A percentile compares a stretch with the other conserved stretches of the same genome.
Conservation (phyloP, 2,329 filamentous ascomycete genomes). For the Leptosphaerulina australis region DNA sequence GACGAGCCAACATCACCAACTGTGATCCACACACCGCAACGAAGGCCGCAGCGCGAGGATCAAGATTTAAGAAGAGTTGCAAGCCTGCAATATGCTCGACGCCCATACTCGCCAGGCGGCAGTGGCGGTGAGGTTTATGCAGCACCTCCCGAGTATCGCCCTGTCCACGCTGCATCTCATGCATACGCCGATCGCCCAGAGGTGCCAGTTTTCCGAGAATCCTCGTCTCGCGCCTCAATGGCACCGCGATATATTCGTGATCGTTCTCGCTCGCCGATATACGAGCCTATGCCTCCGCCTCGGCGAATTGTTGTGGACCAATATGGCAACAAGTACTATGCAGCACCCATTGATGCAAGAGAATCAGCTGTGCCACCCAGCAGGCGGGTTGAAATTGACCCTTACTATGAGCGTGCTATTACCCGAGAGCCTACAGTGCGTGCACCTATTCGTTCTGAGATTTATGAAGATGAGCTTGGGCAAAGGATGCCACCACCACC, state of each 20-base stretch:
- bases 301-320: slow-evolving; percentile 80
- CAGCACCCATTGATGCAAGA: slow-evolving; percentile 56
- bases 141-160: slow-evolving; percentile 43
- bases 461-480: slow-evolving; percentile 49
- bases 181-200: slow-evolving; percentile 50
- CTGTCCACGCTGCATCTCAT: slow-evolving; percentile 51
- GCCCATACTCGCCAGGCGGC: slow-evolving; percentile 49
- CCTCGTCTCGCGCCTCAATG: slow-evolving; percentile 45
- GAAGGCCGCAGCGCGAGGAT: slow-evolving; percentile 51
- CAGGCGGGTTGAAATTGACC: slow-evolving; percentile 58
- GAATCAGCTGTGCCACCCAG: slow-evolving; percentile 62
- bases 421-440: slow-evolving; percentile 60
- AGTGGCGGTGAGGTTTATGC: slow-evolving; percentile 45
- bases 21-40: slow-evolving; percentile 47
- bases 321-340: slow-evolving; percentile 79
- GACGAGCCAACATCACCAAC: slow-evolving; percentile 50
- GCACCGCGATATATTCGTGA: slow-evolving; percentile 50
- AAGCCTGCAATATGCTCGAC: slow-evolving; percentile 55
- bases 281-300: slow-evolving; percentile 55
- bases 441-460: slow-evolving; percentile 57
- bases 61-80: slow-evolving; percentile 56
- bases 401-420: slow-evolving; percentile 70
- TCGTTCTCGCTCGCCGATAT: slow-evolving; percentile 50
- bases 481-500: slow-evolving; percentile 58
- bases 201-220: slow-evolving; percentile 46